These are phyloP conservation scores for Tilletia walkeri DNA, from an alignment of 1,284 basidiomycete genomes.

Conservation along the genomic window DNA sequence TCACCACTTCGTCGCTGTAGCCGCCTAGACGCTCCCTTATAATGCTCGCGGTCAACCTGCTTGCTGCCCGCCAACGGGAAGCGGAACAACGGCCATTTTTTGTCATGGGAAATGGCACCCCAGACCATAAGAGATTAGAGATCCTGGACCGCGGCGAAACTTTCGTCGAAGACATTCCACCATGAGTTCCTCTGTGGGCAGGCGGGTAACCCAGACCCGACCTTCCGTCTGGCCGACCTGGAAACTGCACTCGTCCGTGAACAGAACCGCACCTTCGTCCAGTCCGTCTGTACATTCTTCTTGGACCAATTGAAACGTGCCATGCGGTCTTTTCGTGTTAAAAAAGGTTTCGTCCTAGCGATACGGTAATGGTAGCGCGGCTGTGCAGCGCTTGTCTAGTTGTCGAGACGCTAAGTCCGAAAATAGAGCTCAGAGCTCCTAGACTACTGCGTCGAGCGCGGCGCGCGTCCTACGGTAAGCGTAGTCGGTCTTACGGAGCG, in stretches of 20 bases:
- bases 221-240: background rate
- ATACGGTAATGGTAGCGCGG: background rate
- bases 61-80: background rate
- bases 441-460: too few species aligned
- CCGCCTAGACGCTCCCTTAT: background rate
- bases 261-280: background rate
- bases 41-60: background rate
- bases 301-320: background rate
- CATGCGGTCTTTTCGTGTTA: background rate
- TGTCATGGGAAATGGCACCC: background rate
- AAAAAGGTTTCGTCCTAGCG: background rate
- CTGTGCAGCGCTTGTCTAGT: background rate
- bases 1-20: background rate
- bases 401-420: too few species aligned
- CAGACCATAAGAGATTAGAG: background rate
- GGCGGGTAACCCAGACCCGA: background rate
- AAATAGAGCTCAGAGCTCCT: too few species aligned
- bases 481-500: too few species aligned
- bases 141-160: background rate
- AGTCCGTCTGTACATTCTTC: background rate
- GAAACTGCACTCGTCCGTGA: background rate
- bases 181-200: background rate
- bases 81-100: slow-evolving; percentile 6
- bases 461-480: too few species aligned
- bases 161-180: background rate